Evolutionary conservation across 495 filamentous ascomycete species (phyloP), one percentile per base, ranked within the genome.

Genomic region (Tuber melanosporum): DNA sequence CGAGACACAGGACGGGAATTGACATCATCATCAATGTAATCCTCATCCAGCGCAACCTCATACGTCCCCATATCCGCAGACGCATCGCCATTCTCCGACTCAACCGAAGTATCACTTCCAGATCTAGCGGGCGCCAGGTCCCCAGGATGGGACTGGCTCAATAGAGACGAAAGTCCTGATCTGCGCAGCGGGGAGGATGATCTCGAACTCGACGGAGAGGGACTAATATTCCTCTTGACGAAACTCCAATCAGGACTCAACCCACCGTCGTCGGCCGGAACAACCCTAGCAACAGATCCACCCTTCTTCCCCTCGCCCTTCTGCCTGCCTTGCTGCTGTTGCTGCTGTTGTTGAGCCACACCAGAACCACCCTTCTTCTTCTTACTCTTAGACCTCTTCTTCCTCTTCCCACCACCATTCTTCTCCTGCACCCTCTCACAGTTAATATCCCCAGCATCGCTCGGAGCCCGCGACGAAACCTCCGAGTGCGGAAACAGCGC

Each of bases 21-120:
- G n/a, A 90, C 88, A 78, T 91, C 92, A 36, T 91, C 87, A 82
- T 92, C 94, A 69, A 93, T 88, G 79, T 97, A 99, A 84, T 97
- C 95, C 75, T 94, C 85, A 74, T 97, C 93, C 47, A 99, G 86
- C 66, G 91, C 89, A 74, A 99, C 90, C 85, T 98, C 94, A 81
- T 98, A 98, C 80, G 90, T 92, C n/a, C 90, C 90, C 84, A 90
- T 85, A 20, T 87, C 84, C 76, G 90, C 87, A 3, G 85, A 80
- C 15, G 77, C 79, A 73, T 89, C 87, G 26, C 85, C 85, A 69
- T 91, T 81, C 46, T 90, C 89, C 14, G 91, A 92, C 49, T 86
- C 86, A 1, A 86, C 86, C 80, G 89, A 89, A 36, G 87, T 86
- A 75, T 88, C 85, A 39, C 83, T 89, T 81, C 87, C 89, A 36